Conservation (phyloP, 805 yeast genomes). For the Saturnispora sekii region DNA sequence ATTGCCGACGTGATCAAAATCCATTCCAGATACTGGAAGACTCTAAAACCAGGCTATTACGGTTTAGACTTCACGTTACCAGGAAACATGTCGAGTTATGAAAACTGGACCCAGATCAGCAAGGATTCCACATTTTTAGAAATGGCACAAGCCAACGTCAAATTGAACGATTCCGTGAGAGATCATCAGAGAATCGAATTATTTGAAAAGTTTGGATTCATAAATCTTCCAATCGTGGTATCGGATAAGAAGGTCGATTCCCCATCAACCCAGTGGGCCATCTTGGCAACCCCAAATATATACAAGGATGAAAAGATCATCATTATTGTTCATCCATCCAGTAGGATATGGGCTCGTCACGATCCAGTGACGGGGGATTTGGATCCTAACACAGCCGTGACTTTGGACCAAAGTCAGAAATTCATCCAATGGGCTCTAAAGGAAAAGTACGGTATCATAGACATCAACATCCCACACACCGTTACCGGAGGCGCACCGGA, state of each 20-base stretch:
- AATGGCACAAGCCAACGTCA: slow-evolving; percentile 34
- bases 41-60: slow-evolving; percentile 58
- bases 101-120: slow-evolving; percentile 31
- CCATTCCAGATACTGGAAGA: slow-evolving; percentile 84
- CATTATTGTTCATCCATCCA: slow-evolving; percentile 78
- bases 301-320: slow-evolving; percentile 55
- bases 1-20: slow-evolving; percentile 70
- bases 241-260: slow-evolving; percentile 32
- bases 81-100: slow-evolving; percentile 23
- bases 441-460: slow-evolving; percentile 67
- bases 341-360: slow-evolving; percentile 82
- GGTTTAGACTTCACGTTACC: slow-evolving; percentile 28
- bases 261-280: slow-evolving; percentile 41
- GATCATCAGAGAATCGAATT: slow-evolving; percentile 54
- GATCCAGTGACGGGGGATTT: slow-evolving; percentile 74
- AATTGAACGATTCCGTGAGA: slow-evolving; percentile 66
- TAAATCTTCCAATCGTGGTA: slow-evolving; percentile 54
- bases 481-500: slow-evolving; percentile 38
- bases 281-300: slow-evolving; percentile 63
- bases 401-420: slow-evolving; percentile 64
- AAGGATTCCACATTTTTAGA: slow-evolving; percentile 31
- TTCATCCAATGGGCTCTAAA: slow-evolving; percentile 58
- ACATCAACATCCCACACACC: slow-evolving; percentile 66
- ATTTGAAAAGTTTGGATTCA: slow-evolving; percentile 46
- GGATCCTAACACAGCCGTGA: slow-evolving; percentile 60